phyloP scores from a whole-genome alignment of 73 alveolate genomes.

The Paramecium biaurelia region DNA sequence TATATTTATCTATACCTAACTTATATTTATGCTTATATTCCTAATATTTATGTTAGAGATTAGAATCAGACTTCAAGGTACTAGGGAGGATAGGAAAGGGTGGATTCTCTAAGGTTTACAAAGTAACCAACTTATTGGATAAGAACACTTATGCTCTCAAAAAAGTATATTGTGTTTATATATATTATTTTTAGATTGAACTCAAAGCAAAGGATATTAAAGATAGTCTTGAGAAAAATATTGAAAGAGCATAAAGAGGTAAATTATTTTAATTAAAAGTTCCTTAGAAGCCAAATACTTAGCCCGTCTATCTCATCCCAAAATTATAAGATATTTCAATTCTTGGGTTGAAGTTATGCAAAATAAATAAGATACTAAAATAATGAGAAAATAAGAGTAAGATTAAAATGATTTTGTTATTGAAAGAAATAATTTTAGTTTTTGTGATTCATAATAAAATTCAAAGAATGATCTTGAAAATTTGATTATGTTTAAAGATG shows the following conservation, averaged over 20 bases:
- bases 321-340: constrained; percentile 55
- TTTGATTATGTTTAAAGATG: background rate
- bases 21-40: background rate
- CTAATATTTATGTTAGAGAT: constrained; percentile 35
- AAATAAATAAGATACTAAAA: background rate
- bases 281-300: constrained; percentile 54
- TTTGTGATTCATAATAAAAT: background rate
- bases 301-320: constrained; percentile 62
- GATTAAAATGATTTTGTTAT: constrained; percentile 14
- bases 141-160: constrained; percentile 61
- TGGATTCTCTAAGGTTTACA: constrained; percentile 64
- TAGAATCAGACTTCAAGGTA: constrained; percentile 63
- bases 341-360: constrained; percentile 60
- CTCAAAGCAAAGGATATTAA: background rate
- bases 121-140: constrained; percentile 52
- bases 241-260: constrained; percentile 17
- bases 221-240: constrained; percentile 5
- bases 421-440: background rate
- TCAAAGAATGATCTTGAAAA: constrained; percentile 41
- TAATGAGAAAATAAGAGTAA: constrained; percentile 5
- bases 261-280: background rate
- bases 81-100: constrained; percentile 69
- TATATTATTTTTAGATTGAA: background rate
- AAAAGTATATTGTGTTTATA: background rate
- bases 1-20: background rate